phyloP scores from a whole-genome alignment of 192 early-diverging fungal genomes.

The Backusella liffmaniae region DNA sequence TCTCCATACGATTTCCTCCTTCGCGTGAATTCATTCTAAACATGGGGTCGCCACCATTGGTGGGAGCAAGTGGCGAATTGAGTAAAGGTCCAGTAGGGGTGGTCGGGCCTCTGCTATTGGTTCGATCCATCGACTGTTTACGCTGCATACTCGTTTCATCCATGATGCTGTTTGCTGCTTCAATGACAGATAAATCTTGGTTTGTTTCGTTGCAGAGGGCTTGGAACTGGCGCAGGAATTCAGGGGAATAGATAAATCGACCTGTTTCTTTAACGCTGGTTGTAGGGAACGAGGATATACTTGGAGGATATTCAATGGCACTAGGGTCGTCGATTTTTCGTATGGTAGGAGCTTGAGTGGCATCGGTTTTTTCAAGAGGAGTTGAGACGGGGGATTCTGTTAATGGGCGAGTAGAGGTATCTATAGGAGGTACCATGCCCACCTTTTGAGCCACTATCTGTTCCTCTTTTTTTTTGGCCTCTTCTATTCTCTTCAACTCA shows the following conservation, averaged over 20 bases:
- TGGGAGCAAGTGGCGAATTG: neutral
- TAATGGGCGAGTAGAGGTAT: slow-evolving; percentile 20
- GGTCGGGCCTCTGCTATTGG: slow-evolving; percentile 22
- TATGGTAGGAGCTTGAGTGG: neutral
- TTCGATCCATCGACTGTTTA: slow-evolving; percentile 26
- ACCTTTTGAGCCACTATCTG: neutral
- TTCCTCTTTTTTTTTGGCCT: neutral
- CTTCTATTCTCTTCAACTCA: neutral
- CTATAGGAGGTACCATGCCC: neutral
- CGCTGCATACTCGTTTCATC: neutral
- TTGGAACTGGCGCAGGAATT: slow-evolving; percentile 81
- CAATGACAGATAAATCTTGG: slow-evolving; percentile 46
- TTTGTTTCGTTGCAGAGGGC: slow-evolving; percentile 63
- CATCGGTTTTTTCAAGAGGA: neutral
- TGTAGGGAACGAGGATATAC: slow-evolving; percentile 50
- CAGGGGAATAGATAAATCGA: slow-evolving; percentile 67
- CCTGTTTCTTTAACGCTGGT: slow-evolving; percentile 42
- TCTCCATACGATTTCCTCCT: slow-evolving; percentile 18
- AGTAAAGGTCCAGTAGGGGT: neutral
- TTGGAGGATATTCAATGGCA: slow-evolving; percentile 43
- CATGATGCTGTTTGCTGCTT: slow-evolving; percentile 40
- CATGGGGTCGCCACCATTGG: slow-evolving; percentile 22
- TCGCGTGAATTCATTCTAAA: slow-evolving; percentile 30
- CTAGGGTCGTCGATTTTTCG: slow-evolving; percentile 44
- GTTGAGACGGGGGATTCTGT: neutral